Evolutionary conservation across 1,139 yeast genomes (phyloP).

Genomic region (Candida labiduridarum): DNA sequence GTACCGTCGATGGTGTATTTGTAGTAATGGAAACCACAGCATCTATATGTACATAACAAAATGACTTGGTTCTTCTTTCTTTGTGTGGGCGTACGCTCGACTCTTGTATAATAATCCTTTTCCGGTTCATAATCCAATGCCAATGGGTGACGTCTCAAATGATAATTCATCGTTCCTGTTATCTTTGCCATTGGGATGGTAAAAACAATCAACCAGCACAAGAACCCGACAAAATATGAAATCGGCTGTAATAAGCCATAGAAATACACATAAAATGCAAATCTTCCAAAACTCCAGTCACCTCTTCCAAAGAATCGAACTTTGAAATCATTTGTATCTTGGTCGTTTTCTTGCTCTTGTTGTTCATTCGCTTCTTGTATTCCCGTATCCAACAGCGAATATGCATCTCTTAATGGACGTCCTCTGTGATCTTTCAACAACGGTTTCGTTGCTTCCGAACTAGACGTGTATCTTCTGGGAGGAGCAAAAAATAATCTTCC

Average conservation of each 20-base stretch:
- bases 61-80: constrained; percentile 42
- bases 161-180: constrained; percentile 61
- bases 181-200: constrained; percentile 92
- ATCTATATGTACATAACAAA: constrained; percentile 84
- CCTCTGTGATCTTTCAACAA: constrained; percentile 49
- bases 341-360: constrained; percentile 29
- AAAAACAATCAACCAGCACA: constrained; percentile 84
- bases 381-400: constrained; percentile 32
- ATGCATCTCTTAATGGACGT: constrained; percentile 43
- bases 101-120: constrained; percentile 45
- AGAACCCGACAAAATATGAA: constrained; percentile 52
- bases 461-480: constrained; percentile 45
- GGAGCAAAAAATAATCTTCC: constrained; percentile 76
- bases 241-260: constrained; percentile 74
- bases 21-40: constrained; percentile 89
- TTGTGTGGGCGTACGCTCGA: constrained; percentile 17
- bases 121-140: constrained; percentile 75
- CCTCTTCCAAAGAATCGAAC: constrained; percentile 89
- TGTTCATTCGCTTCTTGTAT: constrained; percentile 18
- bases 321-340: constrained; percentile 42
- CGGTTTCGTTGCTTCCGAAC: constrained; percentile 36
- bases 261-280: constrained; percentile 73
- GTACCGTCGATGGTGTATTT: constrained; percentile 97
- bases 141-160: constrained; percentile 86
- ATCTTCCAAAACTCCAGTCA: constrained; percentile 83